Base-by-base conservation (phyloP, 805 yeast species). In the Candida pseudoglaebosa region DNA sequence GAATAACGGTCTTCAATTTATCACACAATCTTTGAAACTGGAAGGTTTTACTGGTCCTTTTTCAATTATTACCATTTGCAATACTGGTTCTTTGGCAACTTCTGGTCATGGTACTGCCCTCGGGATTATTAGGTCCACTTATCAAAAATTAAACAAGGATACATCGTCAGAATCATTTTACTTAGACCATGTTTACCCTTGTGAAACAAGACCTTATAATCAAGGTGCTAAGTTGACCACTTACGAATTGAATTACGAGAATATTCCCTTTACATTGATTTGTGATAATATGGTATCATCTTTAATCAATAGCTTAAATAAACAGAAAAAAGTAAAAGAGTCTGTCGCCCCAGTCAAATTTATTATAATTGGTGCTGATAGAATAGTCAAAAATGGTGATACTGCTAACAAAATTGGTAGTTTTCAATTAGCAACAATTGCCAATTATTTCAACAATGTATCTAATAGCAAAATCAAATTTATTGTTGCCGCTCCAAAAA, bases 91-190 rank as follows among this genome's bases (percentile, higher is more conserved):
- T 0, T 69, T 91, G 42, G 99, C 99, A 1, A 91, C 99, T 1
- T 87, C 98, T 3, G 98, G 98, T 2, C 91, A 89, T 57, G 99
- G 99, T 21, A 91, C 99, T 4, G 98, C 98, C 0, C 70, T 91
- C 21, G 98, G 99, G 10, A 86, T 93, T 17, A 79, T 91, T 28
- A 77, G 98, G 48, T 78, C 95, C 0, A 67, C 85, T 2, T 51
- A 44, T 75, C 73, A 73, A 53, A 57, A 38, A 61, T 69, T 67
- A 44, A 58, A 77, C 1, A 43, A 57, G 34, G 42, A 42, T 7
- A 42, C 28, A 13, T 41, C 57, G 1, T 49, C 49, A 7, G 60
- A 57, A 21, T 53, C 65, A 0, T 75, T 79, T 32, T 71, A 70
- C 54, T 62, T 91, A 46, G 70, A 76, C 7, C 88, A 80, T 36